Evolutionary conservation across 345 rosid genomes (phyloP).

Genomic region (Sonneratia alba): DNA sequence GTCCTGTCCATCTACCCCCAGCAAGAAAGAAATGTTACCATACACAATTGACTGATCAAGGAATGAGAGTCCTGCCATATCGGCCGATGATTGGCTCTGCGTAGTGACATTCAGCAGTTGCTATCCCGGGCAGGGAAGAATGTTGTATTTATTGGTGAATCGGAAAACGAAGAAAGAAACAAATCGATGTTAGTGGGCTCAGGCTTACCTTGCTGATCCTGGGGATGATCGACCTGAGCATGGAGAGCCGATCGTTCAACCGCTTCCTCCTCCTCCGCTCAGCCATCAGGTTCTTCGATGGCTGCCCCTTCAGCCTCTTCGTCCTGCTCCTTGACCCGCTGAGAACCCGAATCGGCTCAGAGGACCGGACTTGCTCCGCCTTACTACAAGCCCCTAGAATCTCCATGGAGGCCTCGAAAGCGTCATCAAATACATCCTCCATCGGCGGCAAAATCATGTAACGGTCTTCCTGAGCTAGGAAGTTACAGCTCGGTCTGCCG

Average conservation of each 20-base stretch:
- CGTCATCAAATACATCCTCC: constrained; percentile 16
- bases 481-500: not conserved
- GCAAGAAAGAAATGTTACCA: too few species aligned
- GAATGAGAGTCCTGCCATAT: too few species aligned
- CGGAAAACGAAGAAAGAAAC: too few species aligned
- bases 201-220: constrained; percentile 30
- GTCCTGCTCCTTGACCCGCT: constrained; percentile 8
- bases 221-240: constrained; percentile 35
- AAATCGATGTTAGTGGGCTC: not conserved
- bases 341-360: constrained; percentile 9
- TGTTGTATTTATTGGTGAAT: too few species aligned
- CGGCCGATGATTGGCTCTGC: too few species aligned
- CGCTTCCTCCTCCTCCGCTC: constrained; percentile 35
- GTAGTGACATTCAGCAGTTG: not conserved
- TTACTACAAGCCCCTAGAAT: not conserved
- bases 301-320: constrained; percentile 24
- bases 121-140: too few species aligned
- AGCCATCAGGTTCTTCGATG: constrained; percentile 35
- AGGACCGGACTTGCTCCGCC: not conserved
- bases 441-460: not conserved
- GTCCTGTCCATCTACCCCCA: constrained; percentile 36
- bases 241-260: constrained; percentile 27
- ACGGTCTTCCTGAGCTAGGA: not conserved
- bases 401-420: not conserved
- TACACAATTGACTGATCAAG: too few species aligned